Evolutionary conservation across 768 basidiomycete species (phyloP).

Genomic region (Rhizopogon sp.): DNA sequence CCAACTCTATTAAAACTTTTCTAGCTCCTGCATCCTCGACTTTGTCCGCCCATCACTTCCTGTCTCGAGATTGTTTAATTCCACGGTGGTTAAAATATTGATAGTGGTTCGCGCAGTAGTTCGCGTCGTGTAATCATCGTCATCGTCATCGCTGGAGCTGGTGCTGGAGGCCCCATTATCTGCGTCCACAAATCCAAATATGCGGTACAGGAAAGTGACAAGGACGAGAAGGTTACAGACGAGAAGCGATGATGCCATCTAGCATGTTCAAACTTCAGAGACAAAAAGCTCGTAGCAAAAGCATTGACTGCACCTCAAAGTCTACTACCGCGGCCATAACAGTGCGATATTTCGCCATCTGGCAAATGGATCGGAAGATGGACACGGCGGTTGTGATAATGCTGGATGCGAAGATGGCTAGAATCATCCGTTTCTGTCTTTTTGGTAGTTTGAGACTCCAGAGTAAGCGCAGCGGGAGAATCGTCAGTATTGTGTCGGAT

Average conservation of each 20-base stretch:
- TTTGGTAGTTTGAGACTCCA: slow-evolving; percentile 4
- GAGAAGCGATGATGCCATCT: neutral
- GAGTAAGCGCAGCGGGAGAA: slow-evolving; percentile 2
- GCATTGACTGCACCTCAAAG: neutral
- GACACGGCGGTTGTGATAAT: neutral
- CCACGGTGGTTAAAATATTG: neutral
- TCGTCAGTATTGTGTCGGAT: neutral
- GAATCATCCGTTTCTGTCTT: slow-evolving; percentile 4
- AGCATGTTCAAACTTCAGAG: neutral
- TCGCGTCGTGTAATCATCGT: neutral
- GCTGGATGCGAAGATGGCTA: neutral
- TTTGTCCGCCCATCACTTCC: neutral
- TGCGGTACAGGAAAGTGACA: neutral
- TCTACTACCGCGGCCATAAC: neutral
- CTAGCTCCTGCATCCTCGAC: neutral
- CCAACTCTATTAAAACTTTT: neutral
- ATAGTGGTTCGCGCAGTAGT: neutral
- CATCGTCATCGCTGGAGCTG: neutral
- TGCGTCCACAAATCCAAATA: neutral
- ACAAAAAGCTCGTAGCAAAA: neutral
- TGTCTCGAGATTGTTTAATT: neutral
- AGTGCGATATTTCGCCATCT: neutral
- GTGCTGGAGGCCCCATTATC: neutral
- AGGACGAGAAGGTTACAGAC: neutral
- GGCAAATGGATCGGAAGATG: neutral